Base-by-base conservation (phyloP, 2,329 filamentous ascomycete species). In the Albifimbria verrucaria region DNA sequence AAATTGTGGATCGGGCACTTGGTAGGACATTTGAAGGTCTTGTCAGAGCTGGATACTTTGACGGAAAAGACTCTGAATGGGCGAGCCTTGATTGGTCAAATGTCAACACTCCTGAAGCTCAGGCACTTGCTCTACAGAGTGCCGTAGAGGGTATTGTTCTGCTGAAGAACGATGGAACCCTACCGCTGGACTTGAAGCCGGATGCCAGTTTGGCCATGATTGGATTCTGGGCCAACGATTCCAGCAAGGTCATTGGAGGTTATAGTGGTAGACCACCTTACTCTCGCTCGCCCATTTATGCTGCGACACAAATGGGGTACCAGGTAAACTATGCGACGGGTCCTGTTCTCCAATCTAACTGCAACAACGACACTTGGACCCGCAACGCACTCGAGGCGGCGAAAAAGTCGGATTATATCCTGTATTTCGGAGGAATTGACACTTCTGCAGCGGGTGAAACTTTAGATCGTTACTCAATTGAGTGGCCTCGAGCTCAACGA, bases 31-130 rank as follows among this genome's bases (percentile, higher is more conserved):
- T 15, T n/a, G 45, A 26, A 24, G 15, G 12, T n/a, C 24, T 87
- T 6, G 73, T 85, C 15, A 73, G 74, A 3, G 70, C 78, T 0
- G 83, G 83, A 3, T 85, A 82, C 62, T 86, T 86, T 55, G 80
- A 86, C 58, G 62, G 73, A 1, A 70, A n/a, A 60, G 69, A 52
- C 2, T 26, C 24, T 6, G 49, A 61, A n/a, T 86, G 83, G 65
- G 72, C 79, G 5, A 69, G 75, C 45, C 65, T 89, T 0, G 70
- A 67, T 3, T 86, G 77, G 72, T 65, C 68, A 0, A 77, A 86
- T 55, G 82, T 89, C 28, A 75, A 79, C 43, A 80, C 78, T 0
- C 73, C 79, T 0, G 65, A 77, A 17, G 76, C 81, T 0, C 77
- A 80, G 63, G 70, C 75, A 2, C 74, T 88, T 17, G 82, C 85